Base-by-base conservation (phyloP, 2,329 filamentous ascomycete genomes). In the Ophiostoma himal-ulmi region DNA sequence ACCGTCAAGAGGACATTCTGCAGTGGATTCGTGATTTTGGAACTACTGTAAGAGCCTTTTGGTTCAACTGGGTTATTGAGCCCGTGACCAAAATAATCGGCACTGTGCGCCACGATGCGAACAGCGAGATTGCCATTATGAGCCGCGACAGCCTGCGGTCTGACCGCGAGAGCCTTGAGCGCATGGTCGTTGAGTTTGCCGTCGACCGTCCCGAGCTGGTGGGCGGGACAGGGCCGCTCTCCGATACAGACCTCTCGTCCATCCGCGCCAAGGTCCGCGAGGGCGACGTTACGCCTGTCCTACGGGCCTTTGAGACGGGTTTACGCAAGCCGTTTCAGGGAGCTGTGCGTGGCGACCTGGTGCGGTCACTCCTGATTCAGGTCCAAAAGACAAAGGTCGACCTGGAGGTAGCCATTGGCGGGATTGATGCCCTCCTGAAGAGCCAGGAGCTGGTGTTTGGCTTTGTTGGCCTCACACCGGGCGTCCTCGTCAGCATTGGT, bases 341-440 rank as follows among this genome's bases (percentile, higher is more conserved):
- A 8, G 92, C 94, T 0, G 80, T 99, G 22, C 87, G 88, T 39
- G 95, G 95, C 13, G 94, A 98, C 76, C 84, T 99, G 37, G 86
- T 98, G 48, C 89, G 94, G 68, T 93, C 94, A 5, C 86, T 99
- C 37, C 84, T 99, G 64, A 98, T 99, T 70, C 95, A 99, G 78
- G 90, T 99, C 52, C 95, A 99, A 77, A 99, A 99, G 84, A 98
- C 95, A 30, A 99, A 99, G 82, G 95, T 99, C 10, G 95, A 99
- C 77, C 89, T 99, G 14, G 95, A 99, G 79, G 89, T 98, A 72
- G 95, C 95, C 17, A 94, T 99, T 82, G 93, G 91, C 72, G 95
- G 95, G 22, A 99, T 99, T 74, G 94, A 99, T 82, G 88, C 93
- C 44, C 85, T 99, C 41, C 85, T 99, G 71, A 97, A 95, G 82